Conservation (phyloP, 371 early-diverging fungal genomes). For the Actinomortierella wolfii region DNA sequence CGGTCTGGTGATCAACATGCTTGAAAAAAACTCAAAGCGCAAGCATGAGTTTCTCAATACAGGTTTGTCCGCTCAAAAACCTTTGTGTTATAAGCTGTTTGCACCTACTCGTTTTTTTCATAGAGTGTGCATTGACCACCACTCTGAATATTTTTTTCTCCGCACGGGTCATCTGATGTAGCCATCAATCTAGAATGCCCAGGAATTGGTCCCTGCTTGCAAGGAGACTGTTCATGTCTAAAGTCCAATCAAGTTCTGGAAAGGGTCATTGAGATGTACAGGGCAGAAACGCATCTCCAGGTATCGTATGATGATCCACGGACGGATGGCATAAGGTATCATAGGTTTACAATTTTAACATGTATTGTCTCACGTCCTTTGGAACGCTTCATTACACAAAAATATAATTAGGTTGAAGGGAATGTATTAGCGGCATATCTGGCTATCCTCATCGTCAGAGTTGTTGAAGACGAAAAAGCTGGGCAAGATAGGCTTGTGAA, state of each 20-base stretch:
- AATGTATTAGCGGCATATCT: slow-evolving; percentile 36
- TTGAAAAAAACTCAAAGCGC: slow-evolving; percentile 16
- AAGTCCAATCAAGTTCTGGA: slow-evolving; percentile 28
- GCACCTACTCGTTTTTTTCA: background rate
- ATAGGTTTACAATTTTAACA: no score
- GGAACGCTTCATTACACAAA: no score
- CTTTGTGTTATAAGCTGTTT: background rate
- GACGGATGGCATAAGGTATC: no score
- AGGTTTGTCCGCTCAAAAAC: no score
- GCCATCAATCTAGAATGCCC: slow-evolving; percentile 36
- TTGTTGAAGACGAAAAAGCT: slow-evolving; percentile 14
- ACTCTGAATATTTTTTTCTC: background rate
- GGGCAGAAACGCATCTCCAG: slow-evolving; percentile 11
- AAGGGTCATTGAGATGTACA: slow-evolving; percentile 32
- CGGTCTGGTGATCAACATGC: slow-evolving; percentile 35
- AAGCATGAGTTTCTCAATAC: slow-evolving; percentile 12
- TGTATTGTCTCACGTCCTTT: no score
- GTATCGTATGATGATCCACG: no score
- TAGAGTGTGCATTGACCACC: no score
- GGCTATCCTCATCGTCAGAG: slow-evolving; percentile 34
- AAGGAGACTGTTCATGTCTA: slow-evolving; percentile 22
- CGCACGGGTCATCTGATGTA: background rate
- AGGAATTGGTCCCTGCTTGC: slow-evolving; percentile 28
- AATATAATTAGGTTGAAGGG: slow-evolving; percentile 20
- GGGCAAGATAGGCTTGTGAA: no score